Evolutionary conservation across 1,284 basidiomycete genomes (phyloP).

Genomic region (Trichosporon ovoides): DNA sequence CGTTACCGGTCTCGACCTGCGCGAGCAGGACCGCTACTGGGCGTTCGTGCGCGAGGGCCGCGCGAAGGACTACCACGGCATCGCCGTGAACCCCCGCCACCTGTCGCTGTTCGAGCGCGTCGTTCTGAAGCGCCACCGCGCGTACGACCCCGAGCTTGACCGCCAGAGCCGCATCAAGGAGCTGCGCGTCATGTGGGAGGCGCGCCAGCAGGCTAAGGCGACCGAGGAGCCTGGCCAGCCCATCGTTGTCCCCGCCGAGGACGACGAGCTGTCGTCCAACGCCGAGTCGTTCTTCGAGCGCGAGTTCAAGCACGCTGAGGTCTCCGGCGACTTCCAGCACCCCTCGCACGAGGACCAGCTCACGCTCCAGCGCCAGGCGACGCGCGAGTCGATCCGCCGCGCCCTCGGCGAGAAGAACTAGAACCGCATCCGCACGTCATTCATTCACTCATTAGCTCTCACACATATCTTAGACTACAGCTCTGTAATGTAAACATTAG

Average conservation of each 20-base stretch:
- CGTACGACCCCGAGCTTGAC: conserved; percentile 55
- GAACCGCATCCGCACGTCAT: too few species aligned
- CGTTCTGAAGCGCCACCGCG: conserved; percentile 52
- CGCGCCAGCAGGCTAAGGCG: conserved; percentile 24
- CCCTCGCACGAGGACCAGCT: conserved; percentile 18
- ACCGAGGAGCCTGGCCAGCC: conserved; percentile 23
- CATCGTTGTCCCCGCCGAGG: conserved; percentile 28
- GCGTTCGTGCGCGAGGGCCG: conserved; percentile 52
- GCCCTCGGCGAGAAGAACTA: neutral
- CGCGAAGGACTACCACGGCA: conserved; percentile 53
- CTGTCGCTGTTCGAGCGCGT: conserved; percentile 51
- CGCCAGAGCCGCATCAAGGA: conserved; percentile 51
- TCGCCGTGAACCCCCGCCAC: conserved; percentile 55
- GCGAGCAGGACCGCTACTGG: conserved; percentile 58
- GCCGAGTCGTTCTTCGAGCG: conserved; percentile 28
- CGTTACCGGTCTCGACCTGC: conserved; percentile 55
- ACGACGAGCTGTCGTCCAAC: conserved; percentile 26
- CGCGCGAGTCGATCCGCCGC: conserved; percentile 25
- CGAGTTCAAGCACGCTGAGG: conserved; percentile 21
- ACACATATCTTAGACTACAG: too few species aligned
- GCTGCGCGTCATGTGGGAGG: conserved; percentile 50
- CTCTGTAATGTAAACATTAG: too few species aligned
- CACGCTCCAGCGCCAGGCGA: conserved; percentile 34
- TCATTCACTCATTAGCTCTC: too few species aligned
- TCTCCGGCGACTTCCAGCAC: neutral